Evolutionary conservation across 1,139 yeast genomes (phyloP).

Genomic region (Kazachstania sp.): DNA sequence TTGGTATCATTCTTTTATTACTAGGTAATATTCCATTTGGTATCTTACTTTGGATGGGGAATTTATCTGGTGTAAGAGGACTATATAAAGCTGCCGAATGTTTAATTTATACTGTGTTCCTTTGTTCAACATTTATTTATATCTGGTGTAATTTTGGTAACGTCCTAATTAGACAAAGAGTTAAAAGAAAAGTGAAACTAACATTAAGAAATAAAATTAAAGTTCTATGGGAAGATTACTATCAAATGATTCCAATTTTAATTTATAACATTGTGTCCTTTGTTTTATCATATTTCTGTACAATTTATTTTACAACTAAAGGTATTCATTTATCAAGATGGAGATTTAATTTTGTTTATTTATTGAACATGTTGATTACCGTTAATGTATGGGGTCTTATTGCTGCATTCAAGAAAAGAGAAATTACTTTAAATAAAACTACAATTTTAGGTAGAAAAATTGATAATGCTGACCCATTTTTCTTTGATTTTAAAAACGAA

Average conservation of each 20-base stretch:
- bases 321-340: constrained; percentile 12
- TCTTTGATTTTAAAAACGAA: constrained; percentile 20
- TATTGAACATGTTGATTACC: constrained; percentile 22
- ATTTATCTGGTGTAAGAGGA: constrained; percentile 3
- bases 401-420: constrained; percentile 25
- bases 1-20: background rate
- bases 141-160: constrained; percentile 24
- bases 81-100: constrained; percentile 13
- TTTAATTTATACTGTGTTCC: constrained; percentile 14
- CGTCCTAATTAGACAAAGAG: constrained; percentile 17
- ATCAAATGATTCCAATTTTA: constrained; percentile 22
- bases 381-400: constrained; percentile 30
- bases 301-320: constrained; percentile 13
- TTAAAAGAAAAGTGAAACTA: background rate
- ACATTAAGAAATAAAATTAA: constrained; percentile 6
- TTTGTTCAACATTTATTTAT: constrained; percentile 12
- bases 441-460: constrained; percentile 29
- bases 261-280: constrained; percentile 18
- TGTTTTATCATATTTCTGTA: constrained; percentile 12
- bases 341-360: constrained; percentile 20
- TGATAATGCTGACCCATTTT: constrained; percentile 23
- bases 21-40: constrained; percentile 12
- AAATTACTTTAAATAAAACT: constrained; percentile 19
- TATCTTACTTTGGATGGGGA: constrained; percentile 10
- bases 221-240: constrained; percentile 22